These are phyloP conservation scores for Collariella sp. DNA, from an alignment of 495 filamentous ascomycete genomes.

Conservation along the genomic window DNA sequence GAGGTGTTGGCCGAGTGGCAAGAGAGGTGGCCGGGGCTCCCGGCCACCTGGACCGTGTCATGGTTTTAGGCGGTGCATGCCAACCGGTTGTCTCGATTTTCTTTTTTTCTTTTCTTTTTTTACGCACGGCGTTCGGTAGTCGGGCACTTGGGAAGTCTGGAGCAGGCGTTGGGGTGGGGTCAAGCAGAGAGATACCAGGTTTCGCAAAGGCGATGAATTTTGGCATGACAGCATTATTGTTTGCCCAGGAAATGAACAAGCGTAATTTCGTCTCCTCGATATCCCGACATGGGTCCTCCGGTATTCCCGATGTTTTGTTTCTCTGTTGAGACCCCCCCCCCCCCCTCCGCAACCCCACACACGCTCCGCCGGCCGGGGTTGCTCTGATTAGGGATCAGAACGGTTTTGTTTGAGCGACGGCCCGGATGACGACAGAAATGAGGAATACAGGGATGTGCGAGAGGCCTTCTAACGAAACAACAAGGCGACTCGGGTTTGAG, in stretches of 20 bases:
- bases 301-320: background rate
- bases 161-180: background rate
- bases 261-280: background rate
- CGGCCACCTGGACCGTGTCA: conserved; percentile 86
- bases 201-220: background rate
- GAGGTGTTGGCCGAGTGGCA: conserved; percentile 95
- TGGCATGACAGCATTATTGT: background rate
- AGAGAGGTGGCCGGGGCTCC: conserved; percentile 83
- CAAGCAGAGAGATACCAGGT: conserved; percentile 6
- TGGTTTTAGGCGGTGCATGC: conserved; percentile 61
- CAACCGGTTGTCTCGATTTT: no score
- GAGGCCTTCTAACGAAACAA: conserved; percentile 7
- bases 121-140: conserved; percentile 1
- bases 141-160: background rate
- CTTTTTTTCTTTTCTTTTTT: background rate
- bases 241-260: background rate
- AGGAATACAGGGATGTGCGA: background rate
- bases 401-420: background rate
- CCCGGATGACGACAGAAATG: conserved; percentile 1
- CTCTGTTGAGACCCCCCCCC: background rate
- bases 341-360: no score
- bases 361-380: background rate
- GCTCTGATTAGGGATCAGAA: conserved; percentile 3
- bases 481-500: conserved; percentile 13
- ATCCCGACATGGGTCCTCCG: background rate